Base-by-base conservation (phyloP, 345 rosid species). In the Eucalyptus regnans region DNA sequence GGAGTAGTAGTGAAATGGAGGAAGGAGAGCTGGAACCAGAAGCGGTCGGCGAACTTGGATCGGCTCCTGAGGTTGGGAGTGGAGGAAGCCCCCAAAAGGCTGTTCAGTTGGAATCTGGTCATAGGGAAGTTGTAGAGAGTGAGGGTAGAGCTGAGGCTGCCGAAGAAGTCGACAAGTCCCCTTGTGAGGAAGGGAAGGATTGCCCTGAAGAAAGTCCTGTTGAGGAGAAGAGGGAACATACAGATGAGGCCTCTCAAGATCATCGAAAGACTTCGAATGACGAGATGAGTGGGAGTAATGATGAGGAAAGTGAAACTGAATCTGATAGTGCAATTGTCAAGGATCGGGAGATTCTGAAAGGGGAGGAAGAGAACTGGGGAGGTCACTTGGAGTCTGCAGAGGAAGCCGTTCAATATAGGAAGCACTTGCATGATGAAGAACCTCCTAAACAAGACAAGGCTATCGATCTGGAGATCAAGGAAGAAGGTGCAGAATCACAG, bases 11-110 rank as follows among this genome's bases (percentile, higher is more conserved):
- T 90, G 99, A 98, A 92, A 98, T 96, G 98, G 99, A 98, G 93
- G 99, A 98, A 95, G 99, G 99, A 44, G 99, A 98, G 93, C 95
- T 98, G 44, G 97, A 96, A 91, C 99, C 98, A 25, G 98, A 95
- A 87, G 88, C 90, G 7, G 87, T 86, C 17, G 84, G 41, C 50
- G 89, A 58, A 37, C 84, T 89, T 60, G 93, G 89, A 87, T 66
- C 48, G 37, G 90, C 68, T 56, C 71, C 90, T 86, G 90, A 86
- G 50, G 91, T 43, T 80, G 88, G 87, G 18, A 54, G 12, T 68
- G 90, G 64, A 49, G 88, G 54, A 86, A 91, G 89, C 64, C 85
- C 50, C 18, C 68, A 89, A 80, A 89, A 91, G 86, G 87, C 9
- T 93, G 90, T 87, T 71, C n/a, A 44, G 52, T 62, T 56, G 66